phyloP scores from a whole-genome alignment of 768 basidiomycete species.

The Cystobasidium tubakii region DNA sequence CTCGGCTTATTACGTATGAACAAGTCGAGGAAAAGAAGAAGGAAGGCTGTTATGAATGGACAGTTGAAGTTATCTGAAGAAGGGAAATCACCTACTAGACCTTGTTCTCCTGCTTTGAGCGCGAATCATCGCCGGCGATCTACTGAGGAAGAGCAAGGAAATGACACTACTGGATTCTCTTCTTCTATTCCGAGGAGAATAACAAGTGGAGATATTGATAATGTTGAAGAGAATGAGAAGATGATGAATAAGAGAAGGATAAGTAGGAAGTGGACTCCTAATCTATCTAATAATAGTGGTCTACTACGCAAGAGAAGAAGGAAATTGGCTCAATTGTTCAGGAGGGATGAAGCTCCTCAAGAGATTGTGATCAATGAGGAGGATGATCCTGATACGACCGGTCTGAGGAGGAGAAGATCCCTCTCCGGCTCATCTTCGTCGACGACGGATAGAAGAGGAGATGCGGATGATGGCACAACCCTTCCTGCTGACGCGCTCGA shows the following conservation, averaged over 20 bases:
- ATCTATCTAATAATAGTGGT: neutral
- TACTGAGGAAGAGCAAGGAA: neutral
- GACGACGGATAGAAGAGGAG: neutral
- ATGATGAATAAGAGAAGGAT: neutral
- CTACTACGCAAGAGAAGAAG: neutral
- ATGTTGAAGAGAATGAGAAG: conserved; percentile 26
- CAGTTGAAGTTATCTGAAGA: conserved; percentile 32
- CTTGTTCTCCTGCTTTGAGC: conserved; percentile 25
- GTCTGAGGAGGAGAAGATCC: neutral
- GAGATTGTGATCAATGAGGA: neutral
- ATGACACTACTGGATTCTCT: neutral
- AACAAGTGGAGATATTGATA: neutral
- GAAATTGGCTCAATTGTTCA: conserved; percentile 20
- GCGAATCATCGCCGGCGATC: conserved; percentile 11
- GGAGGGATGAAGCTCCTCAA: neutral
- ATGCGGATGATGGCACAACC: neutral
- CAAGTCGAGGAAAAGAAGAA: conserved; percentile 15
- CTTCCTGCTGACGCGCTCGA: neutral
- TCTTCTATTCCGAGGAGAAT: neutral
- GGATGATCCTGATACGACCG: neutral
- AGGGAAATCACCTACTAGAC: conserved; percentile 33
- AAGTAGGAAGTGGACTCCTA: conserved; percentile 21
- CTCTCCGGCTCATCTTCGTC: neutral
- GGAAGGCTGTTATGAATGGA: conserved; percentile 8
- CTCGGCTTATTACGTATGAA: conserved; percentile 5